A percentile compares a stretch with the other conserved stretches of the same genome.
phyloP scores from a whole-genome alignment of 1,284 basidiomycete species.

The Paramarasmius palmivorus region DNA sequence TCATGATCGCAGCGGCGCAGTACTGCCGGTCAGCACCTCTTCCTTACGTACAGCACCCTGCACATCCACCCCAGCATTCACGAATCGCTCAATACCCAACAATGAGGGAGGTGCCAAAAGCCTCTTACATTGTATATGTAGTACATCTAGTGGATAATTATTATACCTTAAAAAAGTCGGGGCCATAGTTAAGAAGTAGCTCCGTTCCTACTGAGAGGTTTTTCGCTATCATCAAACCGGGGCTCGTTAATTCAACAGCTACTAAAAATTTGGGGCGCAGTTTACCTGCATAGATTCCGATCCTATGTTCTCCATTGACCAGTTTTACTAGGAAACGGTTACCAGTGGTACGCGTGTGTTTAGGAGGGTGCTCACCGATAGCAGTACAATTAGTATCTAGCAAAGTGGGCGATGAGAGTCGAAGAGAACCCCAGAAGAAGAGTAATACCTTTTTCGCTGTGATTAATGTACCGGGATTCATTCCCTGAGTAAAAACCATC shows the following conservation, averaged over 20 bases:
- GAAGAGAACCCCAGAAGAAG: too few relatives aligned
- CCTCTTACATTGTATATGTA: too few relatives aligned
- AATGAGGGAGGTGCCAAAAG: too few relatives aligned
- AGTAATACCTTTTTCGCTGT: constrained; percentile 35
- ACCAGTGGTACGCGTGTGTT: not conserved
- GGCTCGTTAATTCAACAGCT: too few relatives aligned
- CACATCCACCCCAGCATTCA: too few relatives aligned
- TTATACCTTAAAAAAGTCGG: constrained; percentile 35
- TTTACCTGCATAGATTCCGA: constrained; percentile 57
- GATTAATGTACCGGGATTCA: constrained; percentile 60
- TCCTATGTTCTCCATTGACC: constrained; percentile 61
- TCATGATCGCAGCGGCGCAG: too few relatives aligned
- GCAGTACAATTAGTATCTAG: constrained; percentile 47
- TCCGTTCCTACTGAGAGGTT: constrained; percentile 40
- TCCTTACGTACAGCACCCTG: too few relatives aligned
- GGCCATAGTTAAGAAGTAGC: constrained; percentile 54
- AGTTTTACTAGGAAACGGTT: constrained; percentile 38
- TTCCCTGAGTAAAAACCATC: constrained; percentile 59
- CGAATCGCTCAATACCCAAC: too few relatives aligned
- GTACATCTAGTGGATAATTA: too few relatives aligned
- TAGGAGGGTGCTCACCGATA: constrained; percentile 32
- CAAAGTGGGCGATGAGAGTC: too few relatives aligned
- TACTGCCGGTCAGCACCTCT: too few relatives aligned
- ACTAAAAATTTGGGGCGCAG: too few relatives aligned
- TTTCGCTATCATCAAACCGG: constrained; percentile 25